phyloP scores from a whole-genome alignment of 2,329 filamentous ascomycete genomes.

The Claviceps sp. region DNA sequence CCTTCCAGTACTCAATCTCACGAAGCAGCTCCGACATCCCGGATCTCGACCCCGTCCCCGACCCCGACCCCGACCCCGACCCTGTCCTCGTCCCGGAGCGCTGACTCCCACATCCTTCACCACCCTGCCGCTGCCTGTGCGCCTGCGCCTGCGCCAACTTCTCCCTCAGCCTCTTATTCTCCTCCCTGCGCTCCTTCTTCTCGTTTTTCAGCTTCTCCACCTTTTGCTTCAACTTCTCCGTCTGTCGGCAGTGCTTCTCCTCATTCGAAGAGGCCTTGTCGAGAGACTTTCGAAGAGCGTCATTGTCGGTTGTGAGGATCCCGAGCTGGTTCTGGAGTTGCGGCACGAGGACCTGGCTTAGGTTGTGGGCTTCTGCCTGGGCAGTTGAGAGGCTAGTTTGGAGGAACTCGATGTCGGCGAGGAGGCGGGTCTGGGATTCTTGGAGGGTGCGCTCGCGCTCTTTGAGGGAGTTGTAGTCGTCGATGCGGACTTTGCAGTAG shows the following conservation, averaged over 20 bases:
- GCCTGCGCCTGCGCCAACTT: slow-evolving; percentile 20
- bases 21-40: slow-evolving; percentile 21
- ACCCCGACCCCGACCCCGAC: slow-evolving; percentile 15
- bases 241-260: slow-evolving; percentile 15
- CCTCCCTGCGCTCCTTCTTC: slow-evolving; percentile 17
- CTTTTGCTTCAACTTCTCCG: slow-evolving; percentile 20
- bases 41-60: slow-evolving; percentile 18
- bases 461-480: slow-evolving; percentile 24
- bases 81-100: slow-evolving; percentile 19
- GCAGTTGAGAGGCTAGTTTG: slow-evolving; percentile 22
- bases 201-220: slow-evolving; percentile 22
- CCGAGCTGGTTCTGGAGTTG: slow-evolving; percentile 24
- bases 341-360: slow-evolving; percentile 19
- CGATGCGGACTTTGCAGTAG: slow-evolving; percentile 21
- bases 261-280: slow-evolving; percentile 20
- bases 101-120: too few species aligned
- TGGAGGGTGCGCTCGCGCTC: slow-evolving; percentile 23
- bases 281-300: slow-evolving; percentile 23
- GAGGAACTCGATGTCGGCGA: slow-evolving; percentile 19
- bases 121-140: slow-evolving; percentile 7
- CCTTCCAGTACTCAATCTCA: slow-evolving; percentile 23
- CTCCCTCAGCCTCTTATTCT: slow-evolving; percentile 21
- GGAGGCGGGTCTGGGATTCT: slow-evolving; percentile 21
- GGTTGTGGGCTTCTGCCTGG: slow-evolving; percentile 22
- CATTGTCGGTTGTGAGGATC: slow-evolving; percentile 25